Conservation (phyloP, 1,284 basidiomycete species). For the Mycena citricolor region DNA sequence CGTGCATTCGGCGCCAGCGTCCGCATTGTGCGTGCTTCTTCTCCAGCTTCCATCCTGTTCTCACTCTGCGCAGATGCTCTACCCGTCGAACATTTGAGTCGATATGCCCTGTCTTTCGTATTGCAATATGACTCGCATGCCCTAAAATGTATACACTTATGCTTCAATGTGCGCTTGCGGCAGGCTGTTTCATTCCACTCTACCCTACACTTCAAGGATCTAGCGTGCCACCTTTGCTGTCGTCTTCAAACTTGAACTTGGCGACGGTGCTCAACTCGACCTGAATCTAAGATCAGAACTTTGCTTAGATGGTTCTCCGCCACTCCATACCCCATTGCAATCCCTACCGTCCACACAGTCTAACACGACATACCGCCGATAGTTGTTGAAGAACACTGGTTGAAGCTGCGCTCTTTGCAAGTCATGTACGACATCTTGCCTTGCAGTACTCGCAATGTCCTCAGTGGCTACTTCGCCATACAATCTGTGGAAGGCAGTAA, state of each 20-base stretch:
- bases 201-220: too few relatives aligned
- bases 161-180: too few relatives aligned
- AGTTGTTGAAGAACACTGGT: neutral
- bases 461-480: neutral
- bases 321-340: slow-evolving; percentile 1
- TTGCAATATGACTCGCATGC: slow-evolving; percentile 23
- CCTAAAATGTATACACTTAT: too few relatives aligned
- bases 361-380: slow-evolving; percentile 14
- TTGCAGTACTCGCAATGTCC: neutral
- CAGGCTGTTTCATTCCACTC: too few relatives aligned
- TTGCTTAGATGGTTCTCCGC: too few relatives aligned
- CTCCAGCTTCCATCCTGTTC: slow-evolving; percentile 11
- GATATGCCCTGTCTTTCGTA: slow-evolving; percentile 20
- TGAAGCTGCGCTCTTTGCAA: slow-evolving; percentile 14
- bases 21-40: slow-evolving; percentile 74
- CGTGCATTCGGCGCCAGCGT: slow-evolving; percentile 93
- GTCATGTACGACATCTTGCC: slow-evolving; percentile 5
- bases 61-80: slow-evolving; percentile 48
- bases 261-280: slow-evolving; percentile 3
- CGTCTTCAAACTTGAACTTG: slow-evolving; percentile 3
- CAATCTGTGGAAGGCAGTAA: neutral
- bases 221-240: too few relatives aligned
- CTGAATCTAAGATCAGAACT: neutral
- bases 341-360: neutral
- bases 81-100: slow-evolving; percentile 55